Evolutionary conservation across 108 stramenopile species (phyloP).

Genomic region (Skeletonema menzelii): DNA sequence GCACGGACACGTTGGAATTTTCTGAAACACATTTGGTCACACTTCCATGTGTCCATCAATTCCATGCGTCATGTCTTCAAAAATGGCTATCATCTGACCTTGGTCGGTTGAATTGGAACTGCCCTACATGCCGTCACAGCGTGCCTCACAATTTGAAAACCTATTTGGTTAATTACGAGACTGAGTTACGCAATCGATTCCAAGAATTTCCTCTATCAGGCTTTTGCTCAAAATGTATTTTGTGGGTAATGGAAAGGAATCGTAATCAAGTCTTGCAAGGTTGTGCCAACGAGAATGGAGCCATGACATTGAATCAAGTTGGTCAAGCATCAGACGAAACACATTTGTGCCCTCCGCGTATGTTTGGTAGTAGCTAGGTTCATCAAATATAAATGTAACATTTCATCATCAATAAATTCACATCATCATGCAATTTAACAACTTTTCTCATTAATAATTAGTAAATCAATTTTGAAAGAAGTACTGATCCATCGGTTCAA

Average conservation of each 20-base stretch:
- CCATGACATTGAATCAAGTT: not conserved
- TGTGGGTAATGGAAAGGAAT: conserved; percentile 17
- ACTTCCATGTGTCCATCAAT: conserved; percentile 25
- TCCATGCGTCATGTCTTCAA: conserved; percentile 16
- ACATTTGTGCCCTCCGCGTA: not conserved
- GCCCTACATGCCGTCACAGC: conserved; percentile 14
- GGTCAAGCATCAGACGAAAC: not conserved
- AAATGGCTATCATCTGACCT: conserved; percentile 16
- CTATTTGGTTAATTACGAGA: conserved; percentile 11
- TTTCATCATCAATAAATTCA: not conserved
- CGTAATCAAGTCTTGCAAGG: not conserved
- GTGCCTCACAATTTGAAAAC: conserved; percentile 12
- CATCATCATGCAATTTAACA: not conserved
- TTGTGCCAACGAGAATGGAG: not conserved
- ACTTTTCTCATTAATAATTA: not conserved
- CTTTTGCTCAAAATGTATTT: conserved; percentile 16
- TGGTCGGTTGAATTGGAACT: conserved; percentile 11
- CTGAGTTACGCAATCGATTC: conserved; percentile 18
- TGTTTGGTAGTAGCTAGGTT: not conserved
- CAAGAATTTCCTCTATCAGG: conserved; percentile 21
- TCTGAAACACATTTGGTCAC: conserved; percentile 5
- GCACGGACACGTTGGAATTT: not conserved
- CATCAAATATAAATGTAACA: not conserved
- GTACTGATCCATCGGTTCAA: conserved; percentile 80
- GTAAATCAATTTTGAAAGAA: conserved; percentile 56